Conservation (phyloP, 768 basidiomycete species). For the Pleurotus citrinopileatus region DNA sequence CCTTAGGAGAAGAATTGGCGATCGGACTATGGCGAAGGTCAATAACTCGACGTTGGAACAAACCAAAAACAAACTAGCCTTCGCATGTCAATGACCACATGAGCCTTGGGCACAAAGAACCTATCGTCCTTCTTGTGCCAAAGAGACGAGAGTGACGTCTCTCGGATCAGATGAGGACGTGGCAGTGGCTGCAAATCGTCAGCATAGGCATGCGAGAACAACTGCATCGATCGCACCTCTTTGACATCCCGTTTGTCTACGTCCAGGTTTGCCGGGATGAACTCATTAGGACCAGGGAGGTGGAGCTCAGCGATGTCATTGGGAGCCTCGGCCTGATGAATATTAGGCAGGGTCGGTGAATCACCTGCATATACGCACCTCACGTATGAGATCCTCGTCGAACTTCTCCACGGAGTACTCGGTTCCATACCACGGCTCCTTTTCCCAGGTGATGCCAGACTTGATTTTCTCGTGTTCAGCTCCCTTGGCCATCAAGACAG, state of each 20-base stretch:
- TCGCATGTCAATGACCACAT: constrained; percentile 70
- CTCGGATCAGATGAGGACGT: constrained; percentile 72
- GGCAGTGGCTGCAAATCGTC: constrained; percentile 54
- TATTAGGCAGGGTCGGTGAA: neutral
- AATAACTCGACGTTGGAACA: neutral
- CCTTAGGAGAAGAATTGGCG: constrained; percentile 60
- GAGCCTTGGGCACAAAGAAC: constrained; percentile 94
- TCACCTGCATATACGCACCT: constrained; percentile 30
- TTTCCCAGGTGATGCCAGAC: constrained; percentile 51
- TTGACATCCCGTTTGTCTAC: constrained; percentile 72
- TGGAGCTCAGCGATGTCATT: constrained; percentile 68
- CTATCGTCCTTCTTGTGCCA: constrained; percentile 99
- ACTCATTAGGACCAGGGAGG: constrained; percentile 84
- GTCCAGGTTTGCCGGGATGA: constrained; percentile 84
- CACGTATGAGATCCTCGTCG: constrained; percentile 56
- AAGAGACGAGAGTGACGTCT: constrained; percentile 68
- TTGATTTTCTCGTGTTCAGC: constrained; percentile 54
- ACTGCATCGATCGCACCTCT: constrained; percentile 42
- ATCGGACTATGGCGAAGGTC: constrained; percentile 39
- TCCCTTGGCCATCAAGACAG: constrained; percentile 77
- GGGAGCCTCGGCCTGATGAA: constrained; percentile 53
- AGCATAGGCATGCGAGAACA: constrained; percentile 9
- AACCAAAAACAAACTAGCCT: constrained; percentile 46
- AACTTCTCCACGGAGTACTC: constrained; percentile 75
- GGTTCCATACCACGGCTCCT: constrained; percentile 93